These are phyloP conservation scores for Limnanthes douglasii DNA, from an alignment of 345 rosid species.

Conservation along the genomic window DNA sequence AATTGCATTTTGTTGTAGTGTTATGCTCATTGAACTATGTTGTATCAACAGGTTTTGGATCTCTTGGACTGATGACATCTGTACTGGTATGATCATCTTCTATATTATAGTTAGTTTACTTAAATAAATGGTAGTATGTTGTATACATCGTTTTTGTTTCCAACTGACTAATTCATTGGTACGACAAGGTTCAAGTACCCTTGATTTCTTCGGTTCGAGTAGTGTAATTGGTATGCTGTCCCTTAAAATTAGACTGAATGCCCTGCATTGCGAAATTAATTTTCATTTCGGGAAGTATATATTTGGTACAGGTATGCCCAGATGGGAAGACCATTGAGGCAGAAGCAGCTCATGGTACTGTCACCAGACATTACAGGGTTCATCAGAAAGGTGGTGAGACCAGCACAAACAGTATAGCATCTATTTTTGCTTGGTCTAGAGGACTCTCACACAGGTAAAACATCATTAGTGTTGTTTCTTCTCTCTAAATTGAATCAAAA, in stretches of 20 bases:
- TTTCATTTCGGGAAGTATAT: too few species aligned
- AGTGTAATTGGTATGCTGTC: too few species aligned
- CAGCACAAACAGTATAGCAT: conserved; percentile 98
- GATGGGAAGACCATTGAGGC: conserved; percentile 99
- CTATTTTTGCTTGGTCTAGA: conserved; percentile 95
- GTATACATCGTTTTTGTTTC: too few species aligned
- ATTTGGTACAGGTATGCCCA: conserved; percentile 65
- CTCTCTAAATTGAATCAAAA: not conserved
- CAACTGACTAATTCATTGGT: too few species aligned
- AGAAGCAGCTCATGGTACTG: conserved; percentile 99
- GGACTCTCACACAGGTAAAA: conserved; percentile 94
- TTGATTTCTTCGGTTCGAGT: not conserved
- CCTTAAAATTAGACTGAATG: too few species aligned
- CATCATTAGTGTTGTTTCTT: not conserved
- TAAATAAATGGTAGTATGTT: too few species aligned
- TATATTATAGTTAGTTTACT: too few species aligned
- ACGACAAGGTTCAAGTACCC: conserved; percentile 6
- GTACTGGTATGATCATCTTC: conserved; percentile 91
- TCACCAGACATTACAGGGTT: conserved; percentile 90
- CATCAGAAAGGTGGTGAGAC: conserved; percentile 99
- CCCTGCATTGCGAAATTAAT: too few species aligned
- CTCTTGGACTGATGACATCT: conserved; percentile 98
- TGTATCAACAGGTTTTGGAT: conserved; percentile 63
- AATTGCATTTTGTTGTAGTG: not conserved
- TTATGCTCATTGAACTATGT: conserved; percentile 6